A percentile compares a stretch with the other conserved stretches of the same genome.
Evolutionary conservation across 345 rosid genomes (phyloP).

Genomic region (Hypericum androsaemum): DNA sequence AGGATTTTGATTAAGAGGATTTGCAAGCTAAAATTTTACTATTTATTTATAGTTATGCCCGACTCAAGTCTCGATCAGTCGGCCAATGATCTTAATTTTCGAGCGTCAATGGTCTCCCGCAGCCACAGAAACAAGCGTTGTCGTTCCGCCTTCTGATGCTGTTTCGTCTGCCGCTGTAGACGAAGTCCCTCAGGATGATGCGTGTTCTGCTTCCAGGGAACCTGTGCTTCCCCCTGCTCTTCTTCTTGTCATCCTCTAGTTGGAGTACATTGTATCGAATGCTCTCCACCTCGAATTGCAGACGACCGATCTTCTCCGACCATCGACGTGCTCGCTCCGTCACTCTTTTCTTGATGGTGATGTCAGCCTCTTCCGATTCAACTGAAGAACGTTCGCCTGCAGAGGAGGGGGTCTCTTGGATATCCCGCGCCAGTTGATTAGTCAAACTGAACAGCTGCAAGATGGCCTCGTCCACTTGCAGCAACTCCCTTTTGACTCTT

Average conservation of each 20-base stretch:
- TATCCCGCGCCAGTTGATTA: conserved; percentile 13
- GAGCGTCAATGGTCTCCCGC: neutral
- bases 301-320: conserved; percentile 17
- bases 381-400: conserved; percentile 13
- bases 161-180: neutral
- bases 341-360: conserved; percentile 6
- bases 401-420: conserved; percentile 8
- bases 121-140: neutral
- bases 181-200: neutral
- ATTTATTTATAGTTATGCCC: too few species aligned
- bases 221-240: neutral
- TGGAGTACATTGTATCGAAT: conserved; percentile 14
- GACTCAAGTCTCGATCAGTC: too few species aligned
- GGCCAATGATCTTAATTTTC: neutral
- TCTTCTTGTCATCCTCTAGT: conserved; percentile 7
- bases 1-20: too few species aligned
- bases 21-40: too few species aligned
- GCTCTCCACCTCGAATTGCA: conserved; percentile 21
- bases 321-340: conserved; percentile 14
- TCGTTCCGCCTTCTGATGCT: neutral
- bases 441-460: conserved; percentile 8
- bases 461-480: conserved; percentile 18
- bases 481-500: conserved; percentile 13
- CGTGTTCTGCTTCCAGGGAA: neutral
- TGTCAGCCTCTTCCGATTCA: conserved; percentile 11